Evolutionary conservation across 805 yeast genomes (phyloP).

Genomic region (Wickerhamomyces pijperi): DNA sequence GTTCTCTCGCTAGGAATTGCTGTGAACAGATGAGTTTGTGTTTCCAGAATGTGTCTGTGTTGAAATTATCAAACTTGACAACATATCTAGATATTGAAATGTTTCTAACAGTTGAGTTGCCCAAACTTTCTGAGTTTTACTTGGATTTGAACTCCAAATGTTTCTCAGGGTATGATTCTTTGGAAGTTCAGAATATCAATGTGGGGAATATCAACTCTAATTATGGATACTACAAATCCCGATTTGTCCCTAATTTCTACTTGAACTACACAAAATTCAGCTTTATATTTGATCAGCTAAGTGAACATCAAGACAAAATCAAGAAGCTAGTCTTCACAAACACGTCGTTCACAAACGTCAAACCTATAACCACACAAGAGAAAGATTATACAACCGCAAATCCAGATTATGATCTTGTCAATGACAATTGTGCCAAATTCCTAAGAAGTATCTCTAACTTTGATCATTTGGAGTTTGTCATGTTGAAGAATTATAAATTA

Average conservation of each 20-base stretch:
- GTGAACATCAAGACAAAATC: constrained; percentile 14
- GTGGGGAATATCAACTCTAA: constrained; percentile 15
- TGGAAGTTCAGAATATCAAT: constrained; percentile 11
- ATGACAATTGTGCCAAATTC: constrained; percentile 25
- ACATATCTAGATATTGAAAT: constrained; percentile 38
- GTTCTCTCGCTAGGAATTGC: constrained; percentile 26
- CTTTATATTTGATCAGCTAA: constrained; percentile 4
- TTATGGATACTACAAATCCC: constrained; percentile 17
- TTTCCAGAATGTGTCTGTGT: constrained; percentile 27
- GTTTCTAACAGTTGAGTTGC: constrained; percentile 36
- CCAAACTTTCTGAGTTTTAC: constrained; percentile 24
- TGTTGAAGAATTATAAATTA: constrained; percentile 24
- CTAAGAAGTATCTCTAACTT: constrained; percentile 21
- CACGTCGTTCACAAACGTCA: constrained; percentile 16
- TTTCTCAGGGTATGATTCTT: constrained; percentile 19
- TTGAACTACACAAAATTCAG: constrained; percentile 12
- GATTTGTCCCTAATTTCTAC: constrained; percentile 19
- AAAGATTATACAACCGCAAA: too few species aligned
- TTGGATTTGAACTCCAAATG: constrained; percentile 40
- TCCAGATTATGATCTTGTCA: constrained; percentile 21
- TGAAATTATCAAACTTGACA: constrained; percentile 28
- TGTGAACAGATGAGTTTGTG: constrained; percentile 25
- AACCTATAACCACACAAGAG: constrained; percentile 17
- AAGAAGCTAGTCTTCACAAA: constrained; percentile 11
- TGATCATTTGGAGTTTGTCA: constrained; percentile 23